Evolutionary conservation across 1,139 yeast genomes (phyloP).

Genomic region (Magnusiomyces ingens): DNA sequence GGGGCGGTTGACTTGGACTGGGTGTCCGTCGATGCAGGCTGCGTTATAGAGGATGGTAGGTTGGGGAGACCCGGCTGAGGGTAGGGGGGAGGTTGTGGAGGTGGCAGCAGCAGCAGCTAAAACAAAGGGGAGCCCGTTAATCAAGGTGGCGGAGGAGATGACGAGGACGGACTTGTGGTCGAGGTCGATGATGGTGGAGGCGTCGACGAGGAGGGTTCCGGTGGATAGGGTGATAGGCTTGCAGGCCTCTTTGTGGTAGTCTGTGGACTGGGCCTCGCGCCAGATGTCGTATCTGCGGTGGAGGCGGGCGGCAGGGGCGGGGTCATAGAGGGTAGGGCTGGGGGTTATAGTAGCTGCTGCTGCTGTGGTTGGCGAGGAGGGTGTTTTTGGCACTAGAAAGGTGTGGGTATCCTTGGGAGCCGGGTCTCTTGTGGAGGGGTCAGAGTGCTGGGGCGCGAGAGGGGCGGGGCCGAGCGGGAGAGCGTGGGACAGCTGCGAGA

Average conservation of each 20-base stretch:
- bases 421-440: background rate
- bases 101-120: no score
- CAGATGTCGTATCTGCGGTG: conserved; percentile 10
- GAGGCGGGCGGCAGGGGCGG: background rate
- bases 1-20: conserved; percentile 16
- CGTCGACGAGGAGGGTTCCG: conserved; percentile 15
- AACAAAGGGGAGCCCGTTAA: no score
- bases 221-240: conserved; percentile 16
- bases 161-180: background rate
- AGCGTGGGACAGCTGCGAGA: no score
- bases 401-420: background rate
- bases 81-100: no score
- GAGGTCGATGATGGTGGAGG: conserved; percentile 7
- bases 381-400: background rate
- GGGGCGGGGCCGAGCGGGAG: background rate
- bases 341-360: background rate
- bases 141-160: background rate
- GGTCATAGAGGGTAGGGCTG: background rate
- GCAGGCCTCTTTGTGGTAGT: conserved; percentile 17
- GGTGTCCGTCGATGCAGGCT: conserved; percentile 18
- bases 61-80: no score
- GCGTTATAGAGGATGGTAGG: conserved; percentile 1
- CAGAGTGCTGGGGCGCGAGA: background rate
- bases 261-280: conserved; percentile 8
- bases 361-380: background rate